These are phyloP conservation scores for Aspergillus fijiensis DNA, from an alignment of 2,329 filamentous ascomycete genomes.

Conservation along the genomic window DNA sequence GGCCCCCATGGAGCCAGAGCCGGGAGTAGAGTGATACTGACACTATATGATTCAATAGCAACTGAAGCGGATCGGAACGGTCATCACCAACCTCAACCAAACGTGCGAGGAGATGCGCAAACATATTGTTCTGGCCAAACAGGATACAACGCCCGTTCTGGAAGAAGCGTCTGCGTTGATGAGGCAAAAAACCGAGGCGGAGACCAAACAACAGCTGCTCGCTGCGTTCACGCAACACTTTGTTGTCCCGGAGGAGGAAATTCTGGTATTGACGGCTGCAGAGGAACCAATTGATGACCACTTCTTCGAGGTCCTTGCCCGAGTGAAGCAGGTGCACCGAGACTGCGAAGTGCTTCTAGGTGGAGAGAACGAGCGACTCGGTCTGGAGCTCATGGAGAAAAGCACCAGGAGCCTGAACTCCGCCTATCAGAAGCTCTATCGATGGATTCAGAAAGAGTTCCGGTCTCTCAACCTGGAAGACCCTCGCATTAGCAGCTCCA, in stretches of 20 bases:
- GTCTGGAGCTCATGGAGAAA: conserved; percentile 87
- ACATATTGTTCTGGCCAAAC: conserved; percentile 72
- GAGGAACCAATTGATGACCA: conserved; percentile 79
- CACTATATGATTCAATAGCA: conserved; percentile 56
- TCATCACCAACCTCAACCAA: conserved; percentile 74
- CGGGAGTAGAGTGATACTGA: conserved; percentile 14
- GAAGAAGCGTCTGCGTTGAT: conserved; percentile 75
- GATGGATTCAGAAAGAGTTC: conserved; percentile 93
- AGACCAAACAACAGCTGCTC: conserved; percentile 77
- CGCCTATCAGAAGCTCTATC: conserved; percentile 92
- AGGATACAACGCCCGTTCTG: conserved; percentile 71
- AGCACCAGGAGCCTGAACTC: conserved; percentile 82
- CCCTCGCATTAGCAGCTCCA: conserved; percentile 82
- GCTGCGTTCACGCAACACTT: conserved; percentile 79
- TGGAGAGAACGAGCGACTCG: conserved; percentile 83
- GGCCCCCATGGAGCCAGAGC: conserved; percentile 8
- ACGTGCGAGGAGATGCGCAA: conserved; percentile 78
- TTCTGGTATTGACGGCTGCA: conserved; percentile 71
- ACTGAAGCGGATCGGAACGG: conserved; percentile 77
- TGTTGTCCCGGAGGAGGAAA: conserved; percentile 76
- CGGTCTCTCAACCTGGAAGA: conserved; percentile 91
- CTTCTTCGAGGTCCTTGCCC: conserved; percentile 75
- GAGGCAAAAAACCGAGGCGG: conserved; percentile 68
- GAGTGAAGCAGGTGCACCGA: conserved; percentile 81
- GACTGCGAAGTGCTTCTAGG: conserved; percentile 89